Percentiles rank a stretch among this genome's conserved stretches.
Conservation (phyloP, 331 rosid species). For the Arachis monticola region DNA sequence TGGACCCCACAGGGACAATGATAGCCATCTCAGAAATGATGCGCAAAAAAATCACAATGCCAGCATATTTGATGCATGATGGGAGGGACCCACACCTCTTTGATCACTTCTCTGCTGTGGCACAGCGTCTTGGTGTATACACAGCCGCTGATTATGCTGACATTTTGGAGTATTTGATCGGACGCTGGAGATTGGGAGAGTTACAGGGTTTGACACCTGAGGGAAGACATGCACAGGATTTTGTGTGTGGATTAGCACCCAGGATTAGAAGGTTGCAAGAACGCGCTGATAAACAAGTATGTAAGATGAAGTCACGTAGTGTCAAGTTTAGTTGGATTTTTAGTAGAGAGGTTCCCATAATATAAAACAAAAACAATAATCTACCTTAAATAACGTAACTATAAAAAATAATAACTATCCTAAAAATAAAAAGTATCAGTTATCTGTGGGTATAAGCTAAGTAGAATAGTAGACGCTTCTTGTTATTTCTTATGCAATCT, state of each 20-base stretch:
- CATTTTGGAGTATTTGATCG: conserved; percentile 12
- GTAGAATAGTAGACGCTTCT: too few relatives aligned
- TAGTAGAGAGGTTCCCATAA: conserved; percentile 15
- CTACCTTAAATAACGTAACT: too few relatives aligned
- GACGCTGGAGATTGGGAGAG: conserved; percentile 25
- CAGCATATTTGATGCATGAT: conserved; percentile 54
- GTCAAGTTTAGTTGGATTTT: conserved; percentile 62
- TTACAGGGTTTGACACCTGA: conserved; percentile 34
- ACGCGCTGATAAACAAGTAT: conserved; percentile 49
- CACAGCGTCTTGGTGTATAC: neutral
- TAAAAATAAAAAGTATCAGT: too few relatives aligned
- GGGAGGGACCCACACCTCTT: conserved; percentile 54
- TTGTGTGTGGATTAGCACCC: conserved; percentile 51
- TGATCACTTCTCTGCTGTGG: conserved; percentile 6
- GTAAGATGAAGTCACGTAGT: conserved; percentile 41
- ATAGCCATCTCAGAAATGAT: conserved; percentile 53
- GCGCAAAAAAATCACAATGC: conserved; percentile 59
- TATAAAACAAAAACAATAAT: neutral
- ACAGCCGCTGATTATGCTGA: neutral
- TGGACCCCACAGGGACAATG: conserved; percentile 52
- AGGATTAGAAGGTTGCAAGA: conserved; percentile 49
- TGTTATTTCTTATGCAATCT: too few relatives aligned
- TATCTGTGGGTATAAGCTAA: too few relatives aligned
- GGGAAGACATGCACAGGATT: conserved; percentile 52
- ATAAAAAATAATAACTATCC: too few relatives aligned